Evolutionary conservation across 179 eudicot genomes (phyloP).

Genomic region (Heliamphora pulchella): DNA sequence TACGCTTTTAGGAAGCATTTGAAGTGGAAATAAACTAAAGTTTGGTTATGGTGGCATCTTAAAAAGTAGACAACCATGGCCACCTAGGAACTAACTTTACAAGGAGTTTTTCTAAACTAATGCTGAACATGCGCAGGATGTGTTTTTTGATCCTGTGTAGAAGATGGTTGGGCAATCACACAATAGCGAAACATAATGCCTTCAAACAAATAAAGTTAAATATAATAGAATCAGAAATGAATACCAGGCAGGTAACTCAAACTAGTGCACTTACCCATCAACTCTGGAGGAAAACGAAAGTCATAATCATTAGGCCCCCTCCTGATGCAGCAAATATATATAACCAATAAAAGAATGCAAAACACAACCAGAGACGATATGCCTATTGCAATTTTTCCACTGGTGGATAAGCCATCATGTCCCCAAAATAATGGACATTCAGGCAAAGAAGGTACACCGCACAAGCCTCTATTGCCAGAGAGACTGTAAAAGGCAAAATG

Average conservation of each 20-base stretch:
- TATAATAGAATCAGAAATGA: not conserved
- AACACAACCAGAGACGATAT: conserved; percentile 48
- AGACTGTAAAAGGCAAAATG: conserved; percentile 43
- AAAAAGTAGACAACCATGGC: no score
- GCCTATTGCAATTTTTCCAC: conserved; percentile 75
- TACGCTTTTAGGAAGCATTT: no score
- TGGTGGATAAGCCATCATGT: conserved; percentile 55
- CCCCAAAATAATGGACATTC: conserved; percentile 85
- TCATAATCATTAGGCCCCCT: conserved; percentile 74
- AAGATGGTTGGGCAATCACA: not conserved
- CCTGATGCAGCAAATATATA: conserved; percentile 53
- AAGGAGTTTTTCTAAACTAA: not conserved
- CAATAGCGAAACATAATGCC: not conserved
- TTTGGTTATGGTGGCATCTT: no score
- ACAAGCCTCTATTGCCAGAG: conserved; percentile 84
- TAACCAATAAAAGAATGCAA: conserved; percentile 33
- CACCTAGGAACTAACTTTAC: not conserved
- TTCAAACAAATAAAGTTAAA: not conserved
- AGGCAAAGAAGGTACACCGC: conserved; percentile 83
- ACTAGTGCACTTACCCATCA: conserved; percentile 60
- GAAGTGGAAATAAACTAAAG: not conserved
- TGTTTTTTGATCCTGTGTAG: not conserved
- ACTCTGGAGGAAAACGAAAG: conserved; percentile 77
- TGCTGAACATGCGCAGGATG: not conserved
- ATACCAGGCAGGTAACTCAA: not conserved